Percentiles rank a stretch among this genome's conserved stretches.
Conservation (phyloP, 1,139 yeast species). For the Pichia cactophila region DNA sequence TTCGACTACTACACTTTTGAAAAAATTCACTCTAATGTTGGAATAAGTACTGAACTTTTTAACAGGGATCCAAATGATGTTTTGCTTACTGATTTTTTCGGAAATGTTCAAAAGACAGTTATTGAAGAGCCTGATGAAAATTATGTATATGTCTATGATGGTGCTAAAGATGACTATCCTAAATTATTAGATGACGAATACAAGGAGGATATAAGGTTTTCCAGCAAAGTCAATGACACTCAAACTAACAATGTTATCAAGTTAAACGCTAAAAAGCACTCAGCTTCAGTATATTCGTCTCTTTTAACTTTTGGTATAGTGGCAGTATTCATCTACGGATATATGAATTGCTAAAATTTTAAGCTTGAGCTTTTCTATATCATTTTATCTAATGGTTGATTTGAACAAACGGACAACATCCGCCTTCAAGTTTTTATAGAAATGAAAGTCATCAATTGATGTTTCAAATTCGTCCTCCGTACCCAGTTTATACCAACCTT, state of each 20-base stretch:
- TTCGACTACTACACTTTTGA: slow-evolving; percentile 79
- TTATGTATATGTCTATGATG: slow-evolving; percentile 9
- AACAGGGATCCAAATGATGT: slow-evolving; percentile 62
- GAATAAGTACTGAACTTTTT: slow-evolving; percentile 77
- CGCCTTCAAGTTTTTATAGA: slow-evolving; percentile 19
- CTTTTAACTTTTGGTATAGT: not conserved
- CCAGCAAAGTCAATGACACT: not conserved
- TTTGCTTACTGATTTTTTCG: slow-evolving; percentile 85
- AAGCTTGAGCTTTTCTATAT: not conserved
- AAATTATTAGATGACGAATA: not conserved
- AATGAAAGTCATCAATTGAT: slow-evolving; percentile 22
- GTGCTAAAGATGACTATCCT: slow-evolving; percentile 6
- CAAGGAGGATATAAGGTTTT: not conserved
- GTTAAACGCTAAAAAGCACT: not conserved
- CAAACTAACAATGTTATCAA: slow-evolving; percentile 4
- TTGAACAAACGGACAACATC: slow-evolving; percentile 20
- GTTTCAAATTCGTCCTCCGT: slow-evolving; percentile 14
- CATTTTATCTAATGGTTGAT: slow-evolving; percentile 4
- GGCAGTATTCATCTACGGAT: slow-evolving; percentile 1
- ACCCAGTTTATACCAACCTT: slow-evolving; percentile 21
- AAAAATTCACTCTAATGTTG: slow-evolving; percentile 86
- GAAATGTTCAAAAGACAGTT: slow-evolving; percentile 80
- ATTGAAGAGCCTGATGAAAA: slow-evolving; percentile 36
- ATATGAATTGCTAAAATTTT: not conserved
- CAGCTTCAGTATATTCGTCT: slow-evolving; percentile 1